Evolutionary conservation across 768 basidiomycete genomes (phyloP), one percentile per base, ranked within the genome.

Genomic region (Clavulina sp.): DNA sequence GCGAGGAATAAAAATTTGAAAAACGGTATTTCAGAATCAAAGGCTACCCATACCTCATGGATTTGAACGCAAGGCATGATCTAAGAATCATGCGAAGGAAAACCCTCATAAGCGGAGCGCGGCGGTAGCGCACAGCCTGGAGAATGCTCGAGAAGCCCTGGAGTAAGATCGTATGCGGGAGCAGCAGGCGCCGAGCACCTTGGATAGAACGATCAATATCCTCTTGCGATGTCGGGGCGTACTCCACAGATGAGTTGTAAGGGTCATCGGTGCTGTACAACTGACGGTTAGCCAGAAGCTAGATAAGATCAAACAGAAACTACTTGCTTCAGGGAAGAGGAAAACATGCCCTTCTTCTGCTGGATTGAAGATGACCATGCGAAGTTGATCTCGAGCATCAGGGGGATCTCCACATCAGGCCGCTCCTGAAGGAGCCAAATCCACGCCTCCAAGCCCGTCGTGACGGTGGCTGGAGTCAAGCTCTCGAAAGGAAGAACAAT

Each of bases 341-440:
- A 89, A 65, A 97, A 97, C 26, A 96, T 70, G 0, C 95, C 95
- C 56, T 75, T 81, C 53, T 78, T 73, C 33, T 75, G 70, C 56
- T 74, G 76, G 54, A 96, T 83, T 3, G 84, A 84, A 51, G 76
- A 73, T 46, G 81, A 73, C 95, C 95, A 99, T 2, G 84, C 84
- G 2, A 84, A 76, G 43, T 86, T 68, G 48, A 97, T 75, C 59
- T 96, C 91, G 3, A 77, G 70, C 73, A 96, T 82, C 19, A 96
- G 64, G 2, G 80, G 77, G 46, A 91, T 76, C 64, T 96, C 92
- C 7, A 83, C 69, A 44, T 75, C 74, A 0, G 85, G 80, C 53
- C 85, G 77, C 62, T 93, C 84, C 13, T 84, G 78, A 49, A 95
- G 82, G 0, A 95, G 73, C 92, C 92, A 96, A 2, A 84, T 88